These are phyloP conservation scores for Naegleria lovaniensis DNA, from an alignment of 208 protist species.

Conservation along the genomic window DNA sequence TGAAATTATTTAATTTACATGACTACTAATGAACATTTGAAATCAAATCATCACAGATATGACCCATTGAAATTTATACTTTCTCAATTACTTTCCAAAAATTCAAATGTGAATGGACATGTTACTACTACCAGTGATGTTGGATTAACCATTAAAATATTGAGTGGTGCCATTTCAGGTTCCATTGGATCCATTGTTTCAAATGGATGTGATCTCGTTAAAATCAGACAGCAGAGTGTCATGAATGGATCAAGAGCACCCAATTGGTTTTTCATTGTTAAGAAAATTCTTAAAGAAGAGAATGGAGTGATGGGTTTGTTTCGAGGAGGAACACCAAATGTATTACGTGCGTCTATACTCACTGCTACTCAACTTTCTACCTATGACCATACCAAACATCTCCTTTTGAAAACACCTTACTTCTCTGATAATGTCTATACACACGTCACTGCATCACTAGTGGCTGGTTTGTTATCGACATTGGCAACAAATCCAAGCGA, in stretches of 20 bases:
- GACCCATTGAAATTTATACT: neutral
- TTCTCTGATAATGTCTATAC: neutral
- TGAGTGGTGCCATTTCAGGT: constrained; percentile 16
- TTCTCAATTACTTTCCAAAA: neutral
- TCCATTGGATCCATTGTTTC: neutral
- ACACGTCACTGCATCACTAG: neutral
- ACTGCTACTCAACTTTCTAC: constrained; percentile 32
- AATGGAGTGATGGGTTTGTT: constrained; percentile 27
- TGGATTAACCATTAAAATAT: constrained; percentile 15
- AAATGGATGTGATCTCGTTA: constrained; percentile 24
- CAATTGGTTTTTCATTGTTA: neutral
- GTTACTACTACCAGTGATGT: neutral
- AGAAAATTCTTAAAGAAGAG: neutral
- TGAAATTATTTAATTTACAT: too few relatives aligned
- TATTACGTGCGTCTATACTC: constrained; percentile 27
- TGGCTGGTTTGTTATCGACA: neutral
- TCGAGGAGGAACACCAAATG: constrained; percentile 23
- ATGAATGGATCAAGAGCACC: neutral
- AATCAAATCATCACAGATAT: neutral
- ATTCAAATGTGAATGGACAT: too few relatives aligned
- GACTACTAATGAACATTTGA: too few relatives aligned
- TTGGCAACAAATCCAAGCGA: neutral
- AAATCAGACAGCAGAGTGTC: constrained; percentile 6
- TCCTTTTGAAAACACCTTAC: neutral
- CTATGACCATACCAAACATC: constrained; percentile 33